Percentiles rank a stretch among this genome's conserved stretches.
Conservation (phyloP, 78 protist species). For the Chrysochromulina parva region DNA sequence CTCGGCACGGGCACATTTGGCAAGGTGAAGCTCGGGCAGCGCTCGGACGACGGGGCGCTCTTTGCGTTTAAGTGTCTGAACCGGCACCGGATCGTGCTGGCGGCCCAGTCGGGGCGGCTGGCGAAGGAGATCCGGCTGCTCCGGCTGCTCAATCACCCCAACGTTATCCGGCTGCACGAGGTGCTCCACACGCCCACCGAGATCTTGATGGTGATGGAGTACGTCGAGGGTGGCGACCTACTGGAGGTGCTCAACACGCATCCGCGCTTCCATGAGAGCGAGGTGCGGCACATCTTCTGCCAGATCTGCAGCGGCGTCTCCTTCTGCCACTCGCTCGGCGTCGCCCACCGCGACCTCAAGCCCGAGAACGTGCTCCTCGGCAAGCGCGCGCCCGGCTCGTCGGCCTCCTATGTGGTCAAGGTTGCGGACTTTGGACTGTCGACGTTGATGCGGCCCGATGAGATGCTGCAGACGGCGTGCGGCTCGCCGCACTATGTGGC, state of each 20-base stretch:
- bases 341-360: constrained; percentile 56
- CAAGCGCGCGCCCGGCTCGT: not conserved
- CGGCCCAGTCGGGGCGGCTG: not conserved
- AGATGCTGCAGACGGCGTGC: constrained; percentile 8
- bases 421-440: constrained; percentile 40
- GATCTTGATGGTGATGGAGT: constrained; percentile 29
- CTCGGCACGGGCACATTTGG: constrained; percentile 3
- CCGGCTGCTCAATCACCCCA: constrained; percentile 32
- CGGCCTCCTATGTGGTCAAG: not conserved
- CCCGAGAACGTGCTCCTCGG: constrained; percentile 45
- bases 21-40: constrained; percentile 31
- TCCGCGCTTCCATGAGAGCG: not conserved
- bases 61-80: not conserved
- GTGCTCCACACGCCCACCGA: not conserved
- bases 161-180: constrained; percentile 25
- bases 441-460: not conserved
- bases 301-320: constrained; percentile 40
- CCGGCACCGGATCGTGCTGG: not conserved
- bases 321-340: constrained; percentile 36
- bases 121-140: constrained; percentile 26
- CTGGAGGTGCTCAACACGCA: constrained; percentile 19
- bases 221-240: constrained; percentile 37
- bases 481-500: constrained; percentile 53
- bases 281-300: constrained; percentile 8
- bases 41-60: not conserved